Evolutionary conservation across 345 rosid species (phyloP), one percentile per base, ranked within the genome.

Genomic region (Mallotus nudiflorus): DNA sequence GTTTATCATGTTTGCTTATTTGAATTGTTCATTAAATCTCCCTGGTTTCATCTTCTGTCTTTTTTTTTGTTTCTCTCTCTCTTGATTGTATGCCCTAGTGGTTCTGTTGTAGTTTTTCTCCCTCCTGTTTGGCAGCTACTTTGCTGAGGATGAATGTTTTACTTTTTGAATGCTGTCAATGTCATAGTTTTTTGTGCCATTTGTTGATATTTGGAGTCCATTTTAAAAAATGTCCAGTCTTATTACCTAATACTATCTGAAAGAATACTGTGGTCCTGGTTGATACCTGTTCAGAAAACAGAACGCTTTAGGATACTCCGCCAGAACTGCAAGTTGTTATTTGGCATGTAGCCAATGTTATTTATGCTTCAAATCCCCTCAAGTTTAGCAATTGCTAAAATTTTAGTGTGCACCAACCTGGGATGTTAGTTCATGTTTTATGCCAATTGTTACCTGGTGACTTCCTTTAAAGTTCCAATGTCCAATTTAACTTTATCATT

Each of bases 401-500:
- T 65, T n/a, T 65, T 1, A 50, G 28, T 29, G 16, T 20, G 44
- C 27, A 50, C 46, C 13, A 31, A 50, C 13, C 14, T 1, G n/a
- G 46, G 3, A 11, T n/a, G 18, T 33, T 33, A 12, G 28, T n/a
- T 37, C 29, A 18, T 25, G 16, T 24, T 12, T 51, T 50, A 19
- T 49, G 25, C 35, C 11, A 20, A 24, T 16, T 52, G 4, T 6
- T 29, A 27, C 29, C 35, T 28, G 3, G 22, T 58, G 4, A 6
- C 10, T 57, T 33, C 4, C 29, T 40, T 49, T 22, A n/a, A 25
- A 20, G 9, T 58, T 57, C 74, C 46, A 31, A 76, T 46, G 27
- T 37, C 66, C 62, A n/a, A 15, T 39, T 68, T 80, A 51, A 11
- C 65, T 79, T 11, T 28, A 70, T 64, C 22, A 6, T 12, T 25